Percentiles rank a stretch among this genome's conserved stretches.
These are phyloP conservation scores for Sisymbrium irio DNA, from an alignment of 345 rosid genomes.

Conservation along the genomic window DNA sequence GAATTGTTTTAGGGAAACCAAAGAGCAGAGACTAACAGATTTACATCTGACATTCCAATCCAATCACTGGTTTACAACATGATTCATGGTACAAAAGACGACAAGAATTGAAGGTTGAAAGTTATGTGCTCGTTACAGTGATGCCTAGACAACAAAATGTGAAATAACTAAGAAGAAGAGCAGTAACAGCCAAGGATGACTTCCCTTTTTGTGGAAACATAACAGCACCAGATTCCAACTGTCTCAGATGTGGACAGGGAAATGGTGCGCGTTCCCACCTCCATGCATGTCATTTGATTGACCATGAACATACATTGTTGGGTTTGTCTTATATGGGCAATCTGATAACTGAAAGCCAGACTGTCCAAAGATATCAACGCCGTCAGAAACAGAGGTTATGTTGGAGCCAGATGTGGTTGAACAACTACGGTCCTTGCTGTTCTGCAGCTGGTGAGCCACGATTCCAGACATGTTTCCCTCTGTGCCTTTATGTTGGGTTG, in stretches of 20 bases:
- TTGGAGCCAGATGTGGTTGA: slow-evolving; percentile 48
- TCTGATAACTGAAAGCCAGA: slow-evolving; percentile 46
- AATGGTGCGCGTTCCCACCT: slow-evolving; percentile 35
- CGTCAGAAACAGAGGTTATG: slow-evolving; percentile 38
- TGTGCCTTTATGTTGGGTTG: slow-evolving; percentile 27
- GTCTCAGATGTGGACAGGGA: slow-evolving; percentile 36
- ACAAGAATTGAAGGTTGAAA: neutral
- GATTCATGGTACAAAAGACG: slow-evolving; percentile 3
- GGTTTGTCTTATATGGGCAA: slow-evolving; percentile 33
- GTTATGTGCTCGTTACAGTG: neutral
- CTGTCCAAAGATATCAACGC: slow-evolving; percentile 42
- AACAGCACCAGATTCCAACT: slow-evolving; percentile 36
- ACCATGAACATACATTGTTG: slow-evolving; percentile 11
- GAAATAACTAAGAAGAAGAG: neutral
- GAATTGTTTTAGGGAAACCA: neutral
- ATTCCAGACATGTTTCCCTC: slow-evolving; percentile 21
- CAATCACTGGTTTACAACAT: slow-evolving; percentile 2
- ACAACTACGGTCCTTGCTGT: slow-evolving; percentile 33
- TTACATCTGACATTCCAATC: neutral
- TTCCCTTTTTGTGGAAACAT: slow-evolving; percentile 49
- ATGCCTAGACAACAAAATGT: neutral
- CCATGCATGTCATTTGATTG: slow-evolving; percentile 35
- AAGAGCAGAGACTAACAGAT: neutral
- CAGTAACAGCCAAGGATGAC: slow-evolving; percentile 85
- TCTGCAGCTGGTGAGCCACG: slow-evolving; percentile 22